Evolutionary conservation across 306 rosid species (phyloP), one percentile per base, ranked within the genome.

Genomic region (Dalbergia oliveri): DNA sequence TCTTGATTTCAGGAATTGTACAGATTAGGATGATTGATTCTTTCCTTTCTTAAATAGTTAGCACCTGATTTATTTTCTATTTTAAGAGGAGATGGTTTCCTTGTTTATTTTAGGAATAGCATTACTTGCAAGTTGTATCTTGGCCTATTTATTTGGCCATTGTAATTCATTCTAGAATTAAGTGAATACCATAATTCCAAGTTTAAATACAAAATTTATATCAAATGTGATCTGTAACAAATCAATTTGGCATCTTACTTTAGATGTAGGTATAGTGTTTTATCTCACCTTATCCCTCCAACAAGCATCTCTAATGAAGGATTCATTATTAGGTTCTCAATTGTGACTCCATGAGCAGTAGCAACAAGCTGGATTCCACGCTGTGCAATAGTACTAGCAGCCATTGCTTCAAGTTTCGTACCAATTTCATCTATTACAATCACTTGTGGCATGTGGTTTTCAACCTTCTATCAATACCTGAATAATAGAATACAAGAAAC

Each of bases 361-460:
- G 98, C 99, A 79, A 95, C 99, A 58, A 95, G 90, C 86, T 95
- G 99, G 78, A 95, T 95, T 23, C 98, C 99, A 61, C 98, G 98
- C 73, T 91, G 99, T 47, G 99, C 97, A 76, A 95, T 95, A 41
- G 98, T 95, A 84, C 98, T 91, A 13, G 99, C 97, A 84, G 97
- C 99, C 93, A 95, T 87, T 73, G 98, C 99, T 93, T 93, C 99
- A 83, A 95, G 99, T 73, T 95, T 95, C 11, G 98, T 95, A 82
- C 99, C 93, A 78, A 90, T 95, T 88, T 95, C 98, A 87, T 95
- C 98, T 62, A 95, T 95, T 54, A 93, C 94, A 84, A 95, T 95
- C 51, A 93, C 99, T 89, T 95, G 97, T 8, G 98, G 99, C 99
- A 93, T 95, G 79, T 95, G 99, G 82, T 95, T 95, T 91, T 95